phyloP scores from a whole-genome alignment of 495 filamentous ascomycete species.

The Aspergillus campestris region DNA sequence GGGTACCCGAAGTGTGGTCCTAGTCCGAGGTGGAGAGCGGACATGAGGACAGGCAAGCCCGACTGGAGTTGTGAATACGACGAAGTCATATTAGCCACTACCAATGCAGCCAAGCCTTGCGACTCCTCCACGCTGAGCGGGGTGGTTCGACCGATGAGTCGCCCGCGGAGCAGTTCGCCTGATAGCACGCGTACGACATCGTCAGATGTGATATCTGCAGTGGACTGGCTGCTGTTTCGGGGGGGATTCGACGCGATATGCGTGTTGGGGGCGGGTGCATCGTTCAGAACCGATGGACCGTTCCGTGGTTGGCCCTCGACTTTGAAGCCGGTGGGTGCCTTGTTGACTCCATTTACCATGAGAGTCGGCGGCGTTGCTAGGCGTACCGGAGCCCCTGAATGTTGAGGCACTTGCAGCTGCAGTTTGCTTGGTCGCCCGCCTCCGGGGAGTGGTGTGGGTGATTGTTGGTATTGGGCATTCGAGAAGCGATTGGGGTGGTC shows the following conservation, averaged over 20 bases:
- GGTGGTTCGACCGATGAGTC: constrained; percentile 18
- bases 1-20: constrained; percentile 29
- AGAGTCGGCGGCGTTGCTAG: constrained; percentile 69
- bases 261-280: constrained; percentile 9
- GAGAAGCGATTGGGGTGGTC: constrained; percentile 13
- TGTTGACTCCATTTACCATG: constrained; percentile 56
- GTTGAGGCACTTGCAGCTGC: constrained; percentile 73
- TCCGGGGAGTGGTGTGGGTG: constrained; percentile 20
- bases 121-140: constrained; percentile 27
- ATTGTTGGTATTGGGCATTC: constrained; percentile 19
- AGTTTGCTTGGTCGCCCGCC: constrained; percentile 42
- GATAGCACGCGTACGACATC: constrained; percentile 31
- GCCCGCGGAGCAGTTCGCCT: constrained; percentile 23
- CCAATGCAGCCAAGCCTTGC: constrained; percentile 20
- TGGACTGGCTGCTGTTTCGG: constrained; percentile 2
- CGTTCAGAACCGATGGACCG: constrained; percentile 15
- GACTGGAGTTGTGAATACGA: constrained; percentile 23
- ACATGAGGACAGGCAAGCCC: constrained; percentile 12
- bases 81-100: constrained; percentile 23
- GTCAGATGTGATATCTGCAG: constrained; percentile 20
- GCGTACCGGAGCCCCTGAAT: constrained; percentile 63
- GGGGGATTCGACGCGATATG: constrained; percentile 3
- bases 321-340: constrained; percentile 19
- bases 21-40: constrained; percentile 32
- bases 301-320: constrained; percentile 15